Conservation (phyloP, 1,284 basidiomycete genomes). For the Sparassis latifolia region DNA sequence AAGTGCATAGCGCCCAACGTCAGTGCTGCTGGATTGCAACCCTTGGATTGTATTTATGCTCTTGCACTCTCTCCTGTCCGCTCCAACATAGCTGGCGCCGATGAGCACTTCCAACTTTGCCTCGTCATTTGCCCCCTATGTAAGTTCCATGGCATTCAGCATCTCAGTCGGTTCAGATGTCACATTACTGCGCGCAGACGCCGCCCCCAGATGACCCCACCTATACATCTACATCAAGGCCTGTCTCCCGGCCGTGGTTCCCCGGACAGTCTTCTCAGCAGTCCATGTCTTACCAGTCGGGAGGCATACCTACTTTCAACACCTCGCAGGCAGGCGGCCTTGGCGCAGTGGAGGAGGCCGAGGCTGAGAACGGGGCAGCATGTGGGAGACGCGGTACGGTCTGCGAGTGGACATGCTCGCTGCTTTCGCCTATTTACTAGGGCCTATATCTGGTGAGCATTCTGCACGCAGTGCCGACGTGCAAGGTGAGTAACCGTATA, state of each 20-base stretch:
- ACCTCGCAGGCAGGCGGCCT: slow-evolving; percentile 37
- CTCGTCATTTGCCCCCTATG: slow-evolving; percentile 46
- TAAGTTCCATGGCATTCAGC: slow-evolving; percentile 23
- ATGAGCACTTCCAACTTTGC: slow-evolving; percentile 28
- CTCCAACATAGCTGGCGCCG: background rate
- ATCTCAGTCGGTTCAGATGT: background rate
- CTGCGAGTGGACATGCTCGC: slow-evolving; percentile 68
- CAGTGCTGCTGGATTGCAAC: no score
- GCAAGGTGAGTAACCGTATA: slow-evolving; percentile 1
- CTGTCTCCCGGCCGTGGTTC: slow-evolving; percentile 48
- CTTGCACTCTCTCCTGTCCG: background rate
- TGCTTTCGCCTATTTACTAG: slow-evolving; percentile 63
- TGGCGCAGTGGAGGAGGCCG: slow-evolving; percentile 36
- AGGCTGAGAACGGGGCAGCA: slow-evolving; percentile 46
- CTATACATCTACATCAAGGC: slow-evolving; percentile 23
- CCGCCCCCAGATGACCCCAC: slow-evolving; percentile 54
- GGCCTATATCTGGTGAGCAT: slow-evolving; percentile 64
- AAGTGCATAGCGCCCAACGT: no score
- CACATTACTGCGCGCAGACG: slow-evolving; percentile 29
- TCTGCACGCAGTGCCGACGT: background rate
- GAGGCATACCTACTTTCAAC: slow-evolving; percentile 54
- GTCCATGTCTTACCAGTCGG: slow-evolving; percentile 62
- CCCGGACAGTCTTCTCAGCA: slow-evolving; percentile 33
- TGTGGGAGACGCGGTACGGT: slow-evolving; percentile 69
- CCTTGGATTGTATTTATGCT: slow-evolving; percentile 3